Evolutionary conservation across 2,329 filamentous ascomycete genomes (phyloP).

Genomic region (Paraphaeosphaeria sporulosa): DNA sequence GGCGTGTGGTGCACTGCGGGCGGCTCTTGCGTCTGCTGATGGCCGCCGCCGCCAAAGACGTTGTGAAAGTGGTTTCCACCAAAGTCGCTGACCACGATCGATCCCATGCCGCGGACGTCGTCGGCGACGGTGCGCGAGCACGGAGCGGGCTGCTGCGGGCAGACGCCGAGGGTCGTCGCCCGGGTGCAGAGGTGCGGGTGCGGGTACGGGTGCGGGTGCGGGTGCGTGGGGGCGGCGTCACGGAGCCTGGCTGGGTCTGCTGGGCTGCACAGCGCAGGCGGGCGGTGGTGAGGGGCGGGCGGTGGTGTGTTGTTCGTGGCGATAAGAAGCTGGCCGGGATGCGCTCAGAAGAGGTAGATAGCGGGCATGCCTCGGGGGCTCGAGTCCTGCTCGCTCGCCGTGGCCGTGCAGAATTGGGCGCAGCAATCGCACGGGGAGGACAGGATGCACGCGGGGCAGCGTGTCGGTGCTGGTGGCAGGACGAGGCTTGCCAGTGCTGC

Average conservation of each 20-base stretch:
- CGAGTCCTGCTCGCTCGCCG: constrained; percentile 38
- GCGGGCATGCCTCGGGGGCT: constrained; percentile 35
- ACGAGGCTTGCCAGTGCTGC: too few species aligned
- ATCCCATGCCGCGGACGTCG: constrained; percentile 63
- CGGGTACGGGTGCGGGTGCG: too few species aligned
- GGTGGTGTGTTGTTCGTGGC: constrained; percentile 21
- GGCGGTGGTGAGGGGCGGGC: constrained; percentile 14
- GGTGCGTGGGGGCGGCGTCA: constrained; percentile 21
- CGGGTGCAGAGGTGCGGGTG: constrained; percentile 12
- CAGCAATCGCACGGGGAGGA: constrained; percentile 13
- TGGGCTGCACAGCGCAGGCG: constrained; percentile 19
- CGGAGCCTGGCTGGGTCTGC: constrained; percentile 24
- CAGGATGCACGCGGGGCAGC: constrained; percentile 20
- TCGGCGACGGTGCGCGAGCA: constrained; percentile 26
- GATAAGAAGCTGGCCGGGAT: constrained; percentile 28
- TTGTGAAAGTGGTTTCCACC: constrained; percentile 77
- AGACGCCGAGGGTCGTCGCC: constrained; percentile 1
- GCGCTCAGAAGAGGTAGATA: constrained; percentile 30
- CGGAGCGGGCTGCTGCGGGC: constrained; percentile 12
- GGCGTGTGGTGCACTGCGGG: constrained; percentile 44
- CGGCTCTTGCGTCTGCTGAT: constrained; percentile 50
- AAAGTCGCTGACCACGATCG: constrained; percentile 71
- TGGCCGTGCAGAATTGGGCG: constrained; percentile 56
- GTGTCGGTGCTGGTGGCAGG: constrained; percentile 12
- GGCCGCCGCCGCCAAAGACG: constrained; percentile 64